Evolutionary conservation across 176 grass and related monocot genomes (phyloP).

Genomic region (Zizania latifolia): DNA sequence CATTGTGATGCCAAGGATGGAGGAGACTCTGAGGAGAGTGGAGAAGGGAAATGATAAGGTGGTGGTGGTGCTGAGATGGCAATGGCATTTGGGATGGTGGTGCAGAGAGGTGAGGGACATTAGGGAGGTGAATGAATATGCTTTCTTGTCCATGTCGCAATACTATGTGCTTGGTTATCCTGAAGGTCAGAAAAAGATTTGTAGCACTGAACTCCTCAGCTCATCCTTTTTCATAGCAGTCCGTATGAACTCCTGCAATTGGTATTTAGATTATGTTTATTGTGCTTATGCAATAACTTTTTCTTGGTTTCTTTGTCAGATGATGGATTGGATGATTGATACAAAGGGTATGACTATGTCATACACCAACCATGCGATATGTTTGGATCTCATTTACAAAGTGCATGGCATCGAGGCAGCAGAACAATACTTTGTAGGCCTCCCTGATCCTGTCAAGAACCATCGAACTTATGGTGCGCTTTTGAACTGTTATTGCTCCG

Average conservation of each 20-base stretch:
- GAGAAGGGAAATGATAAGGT: neutral
- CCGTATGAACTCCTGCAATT: slow-evolving; percentile 17
- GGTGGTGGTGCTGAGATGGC: neutral
- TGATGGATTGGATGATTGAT: slow-evolving; percentile 74
- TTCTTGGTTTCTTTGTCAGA: slow-evolving; percentile 11
- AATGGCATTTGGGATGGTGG: neutral
- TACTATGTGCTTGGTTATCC: neutral
- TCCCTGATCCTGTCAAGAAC: slow-evolving; percentile 52
- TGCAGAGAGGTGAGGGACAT: too few species aligned
- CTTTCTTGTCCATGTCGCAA: neutral
- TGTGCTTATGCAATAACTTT: slow-evolving; percentile 6
- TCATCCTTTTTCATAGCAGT: neutral
- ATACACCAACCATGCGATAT: slow-evolving; percentile 54
- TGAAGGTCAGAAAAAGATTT: neutral
- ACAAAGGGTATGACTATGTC: slow-evolving; percentile 56
- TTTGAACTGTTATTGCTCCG: slow-evolving; percentile 51
- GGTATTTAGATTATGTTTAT: slow-evolving; percentile 1
- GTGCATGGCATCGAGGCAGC: slow-evolving; percentile 51
- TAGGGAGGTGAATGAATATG: neutral
- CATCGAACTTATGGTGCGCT: slow-evolving; percentile 56
- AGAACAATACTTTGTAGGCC: slow-evolving; percentile 55
- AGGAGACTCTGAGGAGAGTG: neutral
- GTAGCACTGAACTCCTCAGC: neutral
- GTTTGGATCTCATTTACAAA: slow-evolving; percentile 60
- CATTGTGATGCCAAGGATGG: too few species aligned